Percentiles rank a stretch among this genome's conserved stretches.
Conservation (phyloP, 306 rosid species). For the Oemleria cerasiformis region DNA sequence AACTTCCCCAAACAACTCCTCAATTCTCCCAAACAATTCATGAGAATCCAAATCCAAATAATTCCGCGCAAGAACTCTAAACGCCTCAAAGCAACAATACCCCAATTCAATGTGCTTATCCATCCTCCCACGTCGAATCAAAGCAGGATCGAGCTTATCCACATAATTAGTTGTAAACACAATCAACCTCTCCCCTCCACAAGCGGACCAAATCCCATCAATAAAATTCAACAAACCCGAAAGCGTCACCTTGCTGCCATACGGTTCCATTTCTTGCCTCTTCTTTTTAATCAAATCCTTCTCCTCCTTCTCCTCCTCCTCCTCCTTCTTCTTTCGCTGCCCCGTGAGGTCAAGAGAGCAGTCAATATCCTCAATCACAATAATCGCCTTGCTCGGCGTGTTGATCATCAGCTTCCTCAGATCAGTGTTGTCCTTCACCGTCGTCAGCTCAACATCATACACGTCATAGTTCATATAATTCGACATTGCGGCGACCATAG, state of each 20-base stretch:
- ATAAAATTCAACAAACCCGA: conserved; percentile 64
- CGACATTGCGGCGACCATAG: conserved; percentile 48
- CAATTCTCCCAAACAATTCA: neutral
- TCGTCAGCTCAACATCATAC: conserved; percentile 41
- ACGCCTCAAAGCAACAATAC: neutral
- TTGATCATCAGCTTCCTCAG: conserved; percentile 38
- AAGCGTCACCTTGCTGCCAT: conserved; percentile 46
- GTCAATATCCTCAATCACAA: conserved; percentile 45
- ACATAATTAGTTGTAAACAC: neutral
- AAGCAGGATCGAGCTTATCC: neutral
- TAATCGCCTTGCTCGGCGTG: conserved; percentile 34
- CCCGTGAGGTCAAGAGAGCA: conserved; percentile 53
- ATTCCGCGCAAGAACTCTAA: neutral
- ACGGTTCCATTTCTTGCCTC: conserved; percentile 28
- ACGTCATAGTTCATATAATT: conserved; percentile 37
- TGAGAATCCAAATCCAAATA: neutral
- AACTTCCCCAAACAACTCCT: neutral
- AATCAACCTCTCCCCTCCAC: neutral
- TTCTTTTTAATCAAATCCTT: conserved; percentile 18
- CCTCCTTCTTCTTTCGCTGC: conserved; percentile 29
- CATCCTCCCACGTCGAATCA: neutral
- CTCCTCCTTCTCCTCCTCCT: conserved; percentile 12
- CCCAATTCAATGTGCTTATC: neutral
- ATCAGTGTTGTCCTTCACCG: conserved; percentile 35
- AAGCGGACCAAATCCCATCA: conserved; percentile 72